Evolutionary conservation across 1,284 basidiomycete genomes (phyloP).

Genomic region (Fistulina hepatica): DNA sequence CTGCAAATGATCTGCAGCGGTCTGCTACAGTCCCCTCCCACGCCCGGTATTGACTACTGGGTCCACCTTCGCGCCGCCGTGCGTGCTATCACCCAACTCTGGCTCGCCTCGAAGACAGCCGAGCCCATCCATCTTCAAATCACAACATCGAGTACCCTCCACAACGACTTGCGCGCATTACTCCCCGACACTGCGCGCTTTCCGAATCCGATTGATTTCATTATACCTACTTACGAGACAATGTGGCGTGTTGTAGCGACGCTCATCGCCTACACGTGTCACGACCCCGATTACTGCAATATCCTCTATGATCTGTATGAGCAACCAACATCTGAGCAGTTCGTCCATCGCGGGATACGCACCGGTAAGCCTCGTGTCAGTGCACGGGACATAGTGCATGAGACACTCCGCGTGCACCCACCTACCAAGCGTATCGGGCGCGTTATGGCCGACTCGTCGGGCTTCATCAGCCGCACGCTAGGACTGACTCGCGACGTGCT

Average conservation of each 20-base stretch:
- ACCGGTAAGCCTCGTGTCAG: constrained; percentile 26
- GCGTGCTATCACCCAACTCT: constrained; percentile 29
- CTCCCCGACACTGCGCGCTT: constrained; percentile 25
- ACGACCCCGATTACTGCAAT: constrained; percentile 16
- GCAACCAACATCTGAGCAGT: constrained; percentile 27
- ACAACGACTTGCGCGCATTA: constrained; percentile 25
- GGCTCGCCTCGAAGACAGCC: constrained; percentile 28
- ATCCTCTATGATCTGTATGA: constrained; percentile 30
- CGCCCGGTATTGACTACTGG: too few species aligned
- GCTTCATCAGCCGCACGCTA: constrained; percentile 11
- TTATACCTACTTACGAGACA: constrained; percentile 49
- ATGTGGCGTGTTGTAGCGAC: constrained; percentile 50
- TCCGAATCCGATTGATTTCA: constrained; percentile 34
- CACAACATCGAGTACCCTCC: constrained; percentile 16
- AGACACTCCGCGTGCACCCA: constrained; percentile 35
- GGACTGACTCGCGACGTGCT: constrained; percentile 14
- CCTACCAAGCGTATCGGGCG: constrained; percentile 34
- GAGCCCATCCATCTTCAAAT: not conserved
- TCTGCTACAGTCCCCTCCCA: too few species aligned
- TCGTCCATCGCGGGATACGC: too few species aligned
- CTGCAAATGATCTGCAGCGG: constrained; percentile 32
- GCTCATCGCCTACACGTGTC: constrained; percentile 28
- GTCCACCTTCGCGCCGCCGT: constrained; percentile 27
- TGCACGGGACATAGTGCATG: constrained; percentile 30
- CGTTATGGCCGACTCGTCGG: too few species aligned